Evolutionary conservation across 192 early-diverging fungal genomes (phyloP).

Genomic region (Coemansia guatemalensis): DNA sequence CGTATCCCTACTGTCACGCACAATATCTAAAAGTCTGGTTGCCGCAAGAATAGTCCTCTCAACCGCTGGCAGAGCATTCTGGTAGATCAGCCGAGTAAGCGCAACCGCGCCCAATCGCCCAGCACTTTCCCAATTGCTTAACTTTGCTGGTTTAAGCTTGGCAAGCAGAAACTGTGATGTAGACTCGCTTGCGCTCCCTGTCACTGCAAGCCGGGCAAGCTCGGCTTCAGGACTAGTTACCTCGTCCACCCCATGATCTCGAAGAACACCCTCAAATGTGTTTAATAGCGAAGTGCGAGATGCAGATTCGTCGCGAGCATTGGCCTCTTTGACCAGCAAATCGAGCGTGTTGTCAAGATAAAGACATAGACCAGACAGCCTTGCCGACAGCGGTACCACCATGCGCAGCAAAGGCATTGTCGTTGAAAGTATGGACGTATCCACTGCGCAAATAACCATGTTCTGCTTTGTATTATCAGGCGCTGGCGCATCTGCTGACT

Average conservation of each 20-base stretch:
- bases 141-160: conserved; percentile 27
- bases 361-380: conserved; percentile 27
- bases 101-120: conserved; percentile 33
- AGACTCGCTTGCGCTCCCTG: conserved; percentile 39
- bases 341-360: conserved; percentile 30
- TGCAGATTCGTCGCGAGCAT: conserved; percentile 16
- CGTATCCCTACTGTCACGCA: conserved; percentile 1
- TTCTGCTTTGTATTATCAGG: not conserved
- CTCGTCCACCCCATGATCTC: conserved; percentile 46
- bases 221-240: conserved; percentile 41
- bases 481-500: too few species aligned
- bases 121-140: conserved; percentile 42
- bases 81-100: conserved; percentile 33
- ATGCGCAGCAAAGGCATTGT: conserved; percentile 17
- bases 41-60: conserved; percentile 30
- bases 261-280: conserved; percentile 30
- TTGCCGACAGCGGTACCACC: conserved; percentile 26
- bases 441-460: conserved; percentile 8
- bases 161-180: conserved; percentile 50
- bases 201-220: conserved; percentile 29
- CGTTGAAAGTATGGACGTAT: conserved; percentile 23
- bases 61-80: conserved; percentile 31
- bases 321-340: conserved; percentile 17
- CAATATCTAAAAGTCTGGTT: conserved; percentile 16
- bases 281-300: conserved; percentile 23